Evolutionary conservation across 73 alveolate species (phyloP).

Genomic region (Breviolum minutum): DNA sequence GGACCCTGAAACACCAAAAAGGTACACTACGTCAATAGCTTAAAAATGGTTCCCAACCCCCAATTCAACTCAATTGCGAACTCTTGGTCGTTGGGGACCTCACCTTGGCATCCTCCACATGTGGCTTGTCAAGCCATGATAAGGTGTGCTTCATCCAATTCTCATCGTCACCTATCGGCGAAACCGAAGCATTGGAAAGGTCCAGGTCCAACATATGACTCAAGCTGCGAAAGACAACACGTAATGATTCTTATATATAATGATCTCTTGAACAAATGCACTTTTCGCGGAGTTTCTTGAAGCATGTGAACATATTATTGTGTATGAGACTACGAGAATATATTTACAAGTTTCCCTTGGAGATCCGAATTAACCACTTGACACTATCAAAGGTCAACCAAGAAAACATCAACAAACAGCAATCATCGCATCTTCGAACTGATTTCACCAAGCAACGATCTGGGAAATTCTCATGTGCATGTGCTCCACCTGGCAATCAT

Average conservation of each 20-base stretch:
- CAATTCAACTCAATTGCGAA: background rate
- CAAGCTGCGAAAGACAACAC: too few species aligned
- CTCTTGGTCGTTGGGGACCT: background rate
- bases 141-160: conserved; percentile 98
- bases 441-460: conserved; percentile 48
- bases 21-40: background rate
- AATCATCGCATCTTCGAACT: background rate
- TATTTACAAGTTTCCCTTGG: too few species aligned
- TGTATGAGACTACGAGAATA: too few species aligned
- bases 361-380: too few species aligned
- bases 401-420: too few species aligned
- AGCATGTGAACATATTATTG: too few species aligned
- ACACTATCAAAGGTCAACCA: too few species aligned
- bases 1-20: background rate
- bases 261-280: background rate
- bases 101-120: conserved; percentile 68
- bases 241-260: background rate
- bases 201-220: background rate
- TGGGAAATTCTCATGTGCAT: conserved; percentile 98
- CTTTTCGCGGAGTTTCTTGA: too few species aligned
- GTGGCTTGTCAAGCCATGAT: conserved; percentile 93
- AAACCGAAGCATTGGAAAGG: background rate
- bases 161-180: conserved; percentile 96
- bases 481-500: conserved; percentile 96
- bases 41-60: background rate